phyloP scores from a whole-genome alignment of 202 grass and related monocot genomes.

The Hordeum pubiflorum region DNA sequence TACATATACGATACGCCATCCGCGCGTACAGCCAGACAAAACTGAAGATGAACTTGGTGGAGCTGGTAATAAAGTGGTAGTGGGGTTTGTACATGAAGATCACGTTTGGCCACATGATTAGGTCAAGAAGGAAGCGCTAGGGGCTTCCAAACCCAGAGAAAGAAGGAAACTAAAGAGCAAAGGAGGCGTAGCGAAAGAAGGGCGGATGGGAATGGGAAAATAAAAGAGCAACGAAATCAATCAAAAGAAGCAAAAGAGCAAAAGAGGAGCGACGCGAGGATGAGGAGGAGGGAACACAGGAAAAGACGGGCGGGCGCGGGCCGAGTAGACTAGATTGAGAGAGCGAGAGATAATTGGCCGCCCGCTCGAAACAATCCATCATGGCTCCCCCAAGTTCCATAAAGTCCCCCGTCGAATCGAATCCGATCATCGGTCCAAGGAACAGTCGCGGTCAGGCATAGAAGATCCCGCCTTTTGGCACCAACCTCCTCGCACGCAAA shows the following conservation, averaged over 20 bases:
- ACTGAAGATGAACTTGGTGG: not conserved
- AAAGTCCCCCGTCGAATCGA: constrained; percentile 53
- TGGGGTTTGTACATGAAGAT: not conserved
- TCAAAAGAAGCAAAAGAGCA: constrained; percentile 58
- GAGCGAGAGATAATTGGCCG: constrained; percentile 12
- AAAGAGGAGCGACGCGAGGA: not conserved
- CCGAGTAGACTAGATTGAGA: not conserved
- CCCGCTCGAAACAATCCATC: constrained; percentile 12
- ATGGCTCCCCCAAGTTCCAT: constrained; percentile 25
- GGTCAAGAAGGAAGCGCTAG: not conserved
- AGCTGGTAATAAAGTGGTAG: not conserved
- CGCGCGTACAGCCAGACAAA: not conserved
- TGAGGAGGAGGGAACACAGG: constrained; percentile 6
- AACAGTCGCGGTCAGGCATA: constrained; percentile 73
- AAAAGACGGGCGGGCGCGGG: constrained; percentile 37
- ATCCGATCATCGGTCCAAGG: constrained; percentile 78
- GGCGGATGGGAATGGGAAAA: not conserved
- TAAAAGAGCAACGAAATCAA: constrained; percentile 35
- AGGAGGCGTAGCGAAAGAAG: constrained; percentile 39
- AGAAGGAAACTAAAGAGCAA: not conserved
- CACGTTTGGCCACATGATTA: constrained; percentile 45
- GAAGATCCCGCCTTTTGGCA: constrained; percentile 80
- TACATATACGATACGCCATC: no score
- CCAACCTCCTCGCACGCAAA: constrained; percentile 40
- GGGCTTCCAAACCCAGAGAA: constrained; percentile 18